Base-by-base conservation (phyloP, 208 protist species). In the Leishmania martiniquensis region DNA sequence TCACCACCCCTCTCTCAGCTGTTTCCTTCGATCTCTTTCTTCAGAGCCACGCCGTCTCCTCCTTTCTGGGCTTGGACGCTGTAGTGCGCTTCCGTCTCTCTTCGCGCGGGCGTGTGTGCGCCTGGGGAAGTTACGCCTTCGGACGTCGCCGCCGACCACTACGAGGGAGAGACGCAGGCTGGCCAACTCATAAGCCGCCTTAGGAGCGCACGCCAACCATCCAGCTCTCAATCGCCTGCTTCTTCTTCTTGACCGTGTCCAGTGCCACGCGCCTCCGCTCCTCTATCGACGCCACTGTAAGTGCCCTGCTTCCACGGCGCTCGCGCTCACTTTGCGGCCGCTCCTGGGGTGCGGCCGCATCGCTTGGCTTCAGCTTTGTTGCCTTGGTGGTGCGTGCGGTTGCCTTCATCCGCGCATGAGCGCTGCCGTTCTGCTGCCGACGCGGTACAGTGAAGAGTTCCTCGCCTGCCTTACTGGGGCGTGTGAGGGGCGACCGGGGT, bases 181-280 rank as follows among this genome's bases (percentile, higher is more conserved):
- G 54, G 3, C 54, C 5, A 17, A 7, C 54, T 25, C 54, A 57
- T 25, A 57, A 29, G 54, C 9, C 22, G 54, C 29, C 54, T 3
- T 57, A 9, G 4, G 12, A 4, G 32, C 29, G 59, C 45, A 81
- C 15, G 39, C 68, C 77, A 1, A 20, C 34, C 0, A 86, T 75
- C 82, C 82, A 86, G 2, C 7, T 80, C n/a, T 86, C 73, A 51
- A 86, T 86, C 4, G 78, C 73, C 32, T 78, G 65, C 20, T 81
- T 69, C 78, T 86, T 86, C 4, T 69, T 68, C 52, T 65, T 54
- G 9, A 82, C 57, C 2, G 82, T 83, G 52, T 81, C 71, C 17
- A 81, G 62, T 2, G 77, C 77, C 39, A 66, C 77, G 1, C 52
- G 77, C 42, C 57, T 12, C 49, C 62, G 77, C 70, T 76, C 77